Evolutionary conservation across 371 early-diverging fungal genomes (phyloP), one percentile per base, ranked within the genome.

Genomic region (Coemansia sp.): DNA sequence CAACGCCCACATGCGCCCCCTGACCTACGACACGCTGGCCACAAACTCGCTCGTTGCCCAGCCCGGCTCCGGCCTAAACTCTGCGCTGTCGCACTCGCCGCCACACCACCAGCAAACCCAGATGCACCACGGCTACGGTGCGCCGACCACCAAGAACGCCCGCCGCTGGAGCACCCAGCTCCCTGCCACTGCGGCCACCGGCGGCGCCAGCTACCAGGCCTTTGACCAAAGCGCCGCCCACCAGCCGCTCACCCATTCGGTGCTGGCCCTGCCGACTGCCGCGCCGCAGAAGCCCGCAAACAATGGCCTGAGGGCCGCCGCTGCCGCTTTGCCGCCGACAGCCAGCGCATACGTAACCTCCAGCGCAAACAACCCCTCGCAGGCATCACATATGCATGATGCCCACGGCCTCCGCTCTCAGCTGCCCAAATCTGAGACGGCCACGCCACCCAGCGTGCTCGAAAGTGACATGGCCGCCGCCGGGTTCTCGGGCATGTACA

Each of bases 181-280:
- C 3, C 36, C 58, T 2, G 26, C 16, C 4, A 11, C 48, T 9
- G 11, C 48, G 4, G 47, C 34, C 2, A 40, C 14, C 11, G 50
- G 20, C 20, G 8, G 39, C 20, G 14, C 52, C 3, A 59, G 54
- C 53, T 63, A 63, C 59, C 63, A 63, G 13, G 68, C 59, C 2
- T 68, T 68, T 50, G 63, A 63, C 41, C 58, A 68, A 16, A 59
- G 59, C 51, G 31, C 51, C 16, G 49, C 59, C 14, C 50, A 34
- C 35, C 69, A 68, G 32, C 49, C 69, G 0, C 32, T 59, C 55
- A 64, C 69, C 9, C 50, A 59, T 5, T 68, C 69, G 4, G 64
- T 59, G 14, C 59, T 68, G 26, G 59, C 69, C 6, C 42, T 55
- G 8, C 43, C 41, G 20, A 26, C 55, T 2, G 34, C 65, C 32